Conservation (phyloP, 1,284 basidiomycete species). For the Ustilago xerochloae region DNA sequence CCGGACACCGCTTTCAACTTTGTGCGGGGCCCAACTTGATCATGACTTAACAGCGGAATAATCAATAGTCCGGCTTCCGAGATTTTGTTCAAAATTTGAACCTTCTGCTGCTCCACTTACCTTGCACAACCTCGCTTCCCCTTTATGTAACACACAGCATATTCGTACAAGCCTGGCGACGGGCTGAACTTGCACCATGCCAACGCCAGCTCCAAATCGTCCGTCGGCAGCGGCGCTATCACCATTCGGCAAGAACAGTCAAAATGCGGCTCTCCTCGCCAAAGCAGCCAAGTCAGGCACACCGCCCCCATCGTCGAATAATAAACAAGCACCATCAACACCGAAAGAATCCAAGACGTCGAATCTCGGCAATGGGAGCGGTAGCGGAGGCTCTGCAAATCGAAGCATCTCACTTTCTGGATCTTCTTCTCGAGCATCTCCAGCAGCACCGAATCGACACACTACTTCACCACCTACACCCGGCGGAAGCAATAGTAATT, state of each 20-base stretch:
- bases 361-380: constrained; percentile 11
- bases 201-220: constrained; percentile 15
- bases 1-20: constrained; percentile 7
- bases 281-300: constrained; percentile 34
- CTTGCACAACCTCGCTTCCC: too few species aligned
- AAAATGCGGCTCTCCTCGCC: constrained; percentile 43
- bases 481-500: constrained; percentile 2
- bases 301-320: constrained; percentile 20
- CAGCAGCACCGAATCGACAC: constrained; percentile 14
- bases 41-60: background rate
- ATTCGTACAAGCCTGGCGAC: too few species aligned
- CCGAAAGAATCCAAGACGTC: constrained; percentile 27
- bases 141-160: too few species aligned
- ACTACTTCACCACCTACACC: constrained; percentile 21
- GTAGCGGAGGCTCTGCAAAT: constrained; percentile 9
- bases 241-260: constrained; percentile 54
- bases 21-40: constrained; percentile 4
- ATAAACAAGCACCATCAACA: constrained; percentile 20
- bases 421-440: constrained; percentile 38
- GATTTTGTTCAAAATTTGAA: constrained; percentile 12
- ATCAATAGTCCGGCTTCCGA: constrained; percentile 18
- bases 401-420: constrained; percentile 34
- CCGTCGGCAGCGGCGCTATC: constrained; percentile 36
- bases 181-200: constrained; percentile 10
- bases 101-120: constrained; percentile 16